Percentiles rank a stretch among this genome's conserved stretches.
These are phyloP conservation scores for Xylaria hypoxylon DNA, from an alignment of 2,329 filamentous ascomycete genomes.

Conservation along the genomic window DNA sequence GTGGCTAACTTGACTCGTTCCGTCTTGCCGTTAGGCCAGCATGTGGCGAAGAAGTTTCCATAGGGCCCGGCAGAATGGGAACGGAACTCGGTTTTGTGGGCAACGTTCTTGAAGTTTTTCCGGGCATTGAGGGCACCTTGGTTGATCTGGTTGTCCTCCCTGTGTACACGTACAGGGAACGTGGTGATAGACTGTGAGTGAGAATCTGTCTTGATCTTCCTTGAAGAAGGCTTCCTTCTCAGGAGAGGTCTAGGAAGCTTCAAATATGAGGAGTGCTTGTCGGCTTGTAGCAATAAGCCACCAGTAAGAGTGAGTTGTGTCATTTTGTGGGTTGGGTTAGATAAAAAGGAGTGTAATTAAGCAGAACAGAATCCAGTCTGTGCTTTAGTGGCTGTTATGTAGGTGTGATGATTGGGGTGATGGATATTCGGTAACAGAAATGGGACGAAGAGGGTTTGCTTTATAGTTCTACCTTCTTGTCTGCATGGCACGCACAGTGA, in stretches of 20 bases:
- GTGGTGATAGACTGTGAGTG: slow-evolving; percentile 39
- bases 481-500: slow-evolving; percentile 36
- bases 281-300: slow-evolving; percentile 32
- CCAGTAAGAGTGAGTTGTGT: slow-evolving; percentile 34
- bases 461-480: slow-evolving; percentile 36
- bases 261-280: slow-evolving; percentile 30
- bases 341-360: slow-evolving; percentile 32
- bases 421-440: slow-evolving; percentile 20
- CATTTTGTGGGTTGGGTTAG: slow-evolving; percentile 36
- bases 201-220: slow-evolving; percentile 33
- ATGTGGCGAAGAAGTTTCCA: slow-evolving; percentile 42
- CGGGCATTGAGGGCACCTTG: slow-evolving; percentile 38
- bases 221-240: slow-evolving; percentile 34
- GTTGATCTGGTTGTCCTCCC: slow-evolving; percentile 38
- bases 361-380: slow-evolving; percentile 34
- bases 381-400: slow-evolving; percentile 27
- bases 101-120: slow-evolving; percentile 40
- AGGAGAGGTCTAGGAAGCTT: slow-evolving; percentile 29
- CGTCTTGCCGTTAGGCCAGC: slow-evolving; percentile 40
- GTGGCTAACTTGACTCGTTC: slow-evolving; percentile 41
- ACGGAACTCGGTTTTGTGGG: slow-evolving; percentile 35
- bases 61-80: slow-evolving; percentile 40
- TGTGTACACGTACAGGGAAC: slow-evolving; percentile 40
- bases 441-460: slow-evolving; percentile 34
- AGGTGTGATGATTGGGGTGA: slow-evolving; percentile 21